Base-by-base conservation (phyloP, 2,329 filamentous ascomycete genomes). In the Sporothrix humicola region DNA sequence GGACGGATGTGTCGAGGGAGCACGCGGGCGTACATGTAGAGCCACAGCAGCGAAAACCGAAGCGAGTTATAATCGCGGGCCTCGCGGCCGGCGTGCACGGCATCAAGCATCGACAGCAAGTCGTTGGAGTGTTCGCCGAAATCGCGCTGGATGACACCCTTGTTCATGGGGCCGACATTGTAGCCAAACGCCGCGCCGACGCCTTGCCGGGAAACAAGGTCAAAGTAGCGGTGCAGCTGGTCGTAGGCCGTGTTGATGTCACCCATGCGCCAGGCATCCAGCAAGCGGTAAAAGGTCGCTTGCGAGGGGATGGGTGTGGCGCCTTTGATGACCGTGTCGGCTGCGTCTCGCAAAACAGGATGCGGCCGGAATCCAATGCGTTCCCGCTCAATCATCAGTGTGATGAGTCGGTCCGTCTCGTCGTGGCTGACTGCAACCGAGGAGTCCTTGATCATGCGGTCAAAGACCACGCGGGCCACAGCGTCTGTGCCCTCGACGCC, bases 11-110 rank as follows among this genome's bases (percentile, higher is more conserved):
- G 93, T n/a, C 92, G 73, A 23, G 76, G 76, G 52, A 72, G 72
- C 15, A 78, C 93, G 68, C 76, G 93, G 17, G 92, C 92, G 78
- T 98, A 97, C 79, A 98, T 94, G 79, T 97, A 97, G 2, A 98
- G 86, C 96, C 96, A 99, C 79, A 94, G 97, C 75, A 99, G 88
- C 46, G 94, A 93, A 82, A 97, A 98, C 81, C 98, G 98, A 73
- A 99, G 86, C 79, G 96, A 98, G 3, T 89, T 91, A 85, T 94
- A 93, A 79, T 99, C 96, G 76, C 94, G 91, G 77, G 97, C 97
- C 81, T 98, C 96, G 75, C 95, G 87, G 0, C 96, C 96, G n/a
- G 94, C 97, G 0, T 95, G 91, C 48, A 99, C 94, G 0, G 95
- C 95, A 81, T 98, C 96, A 59, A 97, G 90, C 90, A 99, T 97